Percentiles rank a stretch among this genome's conserved stretches.
Evolutionary conservation across 2,329 filamentous ascomycete species (phyloP).

Genomic region (Aureobasidium sp.): DNA sequence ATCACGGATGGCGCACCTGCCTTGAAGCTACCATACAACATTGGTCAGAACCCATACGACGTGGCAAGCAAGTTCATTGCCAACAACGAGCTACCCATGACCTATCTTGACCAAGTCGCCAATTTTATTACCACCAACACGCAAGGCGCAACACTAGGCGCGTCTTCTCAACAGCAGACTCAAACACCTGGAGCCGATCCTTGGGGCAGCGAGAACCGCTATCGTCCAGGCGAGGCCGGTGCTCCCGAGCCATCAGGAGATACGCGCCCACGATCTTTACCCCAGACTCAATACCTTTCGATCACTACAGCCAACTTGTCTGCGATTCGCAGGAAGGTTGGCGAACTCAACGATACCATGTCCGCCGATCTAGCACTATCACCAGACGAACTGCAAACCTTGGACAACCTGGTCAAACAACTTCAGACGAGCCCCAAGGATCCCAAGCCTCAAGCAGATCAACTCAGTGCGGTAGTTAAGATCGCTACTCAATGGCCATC

Average conservation of each 20-base stretch:
- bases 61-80: slow-evolving; percentile 83
- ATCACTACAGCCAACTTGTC: slow-evolving; percentile 64
- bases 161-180: slow-evolving; percentile 33
- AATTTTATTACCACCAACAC: slow-evolving; percentile 90
- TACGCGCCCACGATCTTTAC: slow-evolving; percentile 54
- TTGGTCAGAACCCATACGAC: slow-evolving; percentile 87
- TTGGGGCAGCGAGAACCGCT: slow-evolving; percentile 69
- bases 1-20: slow-evolving; percentile 91
- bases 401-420: slow-evolving; percentile 54
- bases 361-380: slow-evolving; percentile 10
- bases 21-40: slow-evolving; percentile 87
- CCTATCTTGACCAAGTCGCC: slow-evolving; percentile 83
- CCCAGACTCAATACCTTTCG: slow-evolving; percentile 69
- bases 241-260: slow-evolving; percentile 28
- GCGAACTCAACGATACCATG: slow-evolving; percentile 54
- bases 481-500: slow-evolving; percentile 74
- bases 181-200: slow-evolving; percentile 55
- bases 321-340: slow-evolving; percentile 68
- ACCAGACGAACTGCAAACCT: slow-evolving; percentile 51
- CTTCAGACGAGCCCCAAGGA: slow-evolving; percentile 48
- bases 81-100: slow-evolving; percentile 78
- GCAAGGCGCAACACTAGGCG: slow-evolving; percentile 72
- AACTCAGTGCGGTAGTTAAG: slow-evolving; percentile 53
- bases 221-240: slow-evolving; percentile 60
- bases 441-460: slow-evolving; percentile 28